Base-by-base conservation (phyloP, 2,329 filamentous ascomycete genomes). In the Ophiostoma ips region DNA sequence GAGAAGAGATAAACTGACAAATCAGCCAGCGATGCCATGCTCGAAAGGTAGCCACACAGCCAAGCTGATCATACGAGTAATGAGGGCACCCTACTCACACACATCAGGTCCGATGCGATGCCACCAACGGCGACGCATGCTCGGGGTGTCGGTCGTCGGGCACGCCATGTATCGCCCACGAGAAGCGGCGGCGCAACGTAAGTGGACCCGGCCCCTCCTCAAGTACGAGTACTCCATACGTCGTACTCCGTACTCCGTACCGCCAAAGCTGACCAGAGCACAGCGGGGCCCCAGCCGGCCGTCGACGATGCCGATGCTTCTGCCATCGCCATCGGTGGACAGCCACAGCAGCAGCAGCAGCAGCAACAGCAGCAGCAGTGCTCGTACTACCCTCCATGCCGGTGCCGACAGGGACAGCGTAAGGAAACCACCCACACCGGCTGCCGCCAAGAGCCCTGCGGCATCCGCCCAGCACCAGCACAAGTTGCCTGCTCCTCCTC, bases 171-270 rank as follows among this genome's bases (percentile, higher is more conserved):
- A 30, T 55, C 3, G 51, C 53, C 28, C 51, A 55, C n/a, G 49
- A 53, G 41, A 55, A 55, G 49, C 49, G 53, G 43, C 46, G 53
- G 24, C 51, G 49, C 12, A 55, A 51, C 15, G 53, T 55, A 21
- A 48, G 51, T 49, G 31, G 2, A 13, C n/a, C 21, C n/a, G 12
- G 19, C 7, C 5, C 19, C 12, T 41, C 16, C n/a, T n/a, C n/a
- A n/a, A n/a, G n/a, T n/a, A n/a, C n/a, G n/a, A n/a, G n/a, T n/a
- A n/a, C n/a, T n/a, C n/a, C n/a, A n/a, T n/a, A n/a, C n/a, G n/a
- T n/a, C n/a, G n/a, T n/a, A n/a, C n/a, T n/a, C n/a, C n/a, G n/a
- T n/a, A n/a, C n/a, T n/a, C n/a, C n/a, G n/a, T n/a, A n/a, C n/a
- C n/a, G n/a, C n/a, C 1, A 5, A 13, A 5, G 19, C 44, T 40